Evolutionary conservation across 495 filamentous ascomycete species (phyloP), one percentile per base, ranked within the genome.

Genomic region (Trichoderma reesei): DNA sequence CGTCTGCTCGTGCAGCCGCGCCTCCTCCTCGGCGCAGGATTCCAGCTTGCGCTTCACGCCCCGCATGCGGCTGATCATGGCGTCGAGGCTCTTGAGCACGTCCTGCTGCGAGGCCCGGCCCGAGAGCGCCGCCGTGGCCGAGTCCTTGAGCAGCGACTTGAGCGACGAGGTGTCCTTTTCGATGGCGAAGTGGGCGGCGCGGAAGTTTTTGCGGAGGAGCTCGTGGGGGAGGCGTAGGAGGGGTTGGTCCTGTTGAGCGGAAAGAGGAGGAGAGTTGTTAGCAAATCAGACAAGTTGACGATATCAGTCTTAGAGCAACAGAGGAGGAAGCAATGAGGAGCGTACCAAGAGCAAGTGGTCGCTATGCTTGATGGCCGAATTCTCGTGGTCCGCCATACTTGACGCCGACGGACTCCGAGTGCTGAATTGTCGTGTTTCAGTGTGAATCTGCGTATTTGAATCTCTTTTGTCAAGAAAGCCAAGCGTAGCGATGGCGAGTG

Each of bases 181-280:
- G 69, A 95, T 83, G 64, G 84, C 76, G 66, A 88, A 84, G 71
- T 96, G 94, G 20, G 91, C 87, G 0, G 86, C 83, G 70, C 96
- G 96, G 78, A 97, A 92, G 72, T 96, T 98, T 71, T 90, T 89
- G 63, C 94, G 89, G 48, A 90, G 85, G 63, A 98, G 86, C 73
- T 97, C 93, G 73, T 91, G 85, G 26, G 94, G 94, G 4, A 97
- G 81, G 26, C 91, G 89, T 68, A 98, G 88, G 66, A 97, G 90
- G 33, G 94, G 89, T 85, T 98, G 93, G 74, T 98, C 94, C 92
- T 96, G 62, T 36, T n/a, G n/a, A n/a, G n/a, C n/a, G n/a, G n/a
- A n/a, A 51, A 41, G 34, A 38, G 48, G 42, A 26, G 20, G 38
- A 5, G 14, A 13, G 34, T 3, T 8, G 62, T 68, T 48, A 67